Percentiles rank a stretch among this genome's conserved stretches.
These are phyloP conservation scores for Cadophora luteo-olivacea DNA, from an alignment of 2,329 filamentous ascomycete genomes.

Conservation along the genomic window DNA sequence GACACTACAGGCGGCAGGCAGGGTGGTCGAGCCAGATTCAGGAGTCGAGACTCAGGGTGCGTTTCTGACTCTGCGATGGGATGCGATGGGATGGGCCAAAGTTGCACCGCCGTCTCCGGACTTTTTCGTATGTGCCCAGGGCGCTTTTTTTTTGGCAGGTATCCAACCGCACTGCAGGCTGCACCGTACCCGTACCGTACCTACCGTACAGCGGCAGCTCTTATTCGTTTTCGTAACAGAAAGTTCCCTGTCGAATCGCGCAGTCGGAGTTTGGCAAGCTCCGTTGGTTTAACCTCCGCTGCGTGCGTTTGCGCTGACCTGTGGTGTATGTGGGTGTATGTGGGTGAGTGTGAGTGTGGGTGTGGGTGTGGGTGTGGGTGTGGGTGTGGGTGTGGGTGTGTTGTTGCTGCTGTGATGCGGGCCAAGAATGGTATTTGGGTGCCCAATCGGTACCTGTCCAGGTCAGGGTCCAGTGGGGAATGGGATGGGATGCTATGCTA, in stretches of 20 bases:
- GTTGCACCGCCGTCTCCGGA: conserved; percentile 19
- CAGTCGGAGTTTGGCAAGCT: conserved; percentile 15
- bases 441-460: conserved; percentile 15
- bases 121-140: conserved; percentile 1
- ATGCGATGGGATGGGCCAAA: conserved; percentile 6
- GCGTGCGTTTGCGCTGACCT: neutral
- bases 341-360: too few relatives aligned
- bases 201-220: conserved; percentile 7
- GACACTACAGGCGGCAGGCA: conserved; percentile 1
- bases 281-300: neutral
- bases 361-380: neutral
- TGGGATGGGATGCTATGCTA: neutral
- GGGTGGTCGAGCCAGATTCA: conserved; percentile 8
- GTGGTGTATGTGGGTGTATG: too few relatives aligned
- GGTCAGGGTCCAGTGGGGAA: conserved; percentile 3
- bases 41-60: neutral
- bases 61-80: conserved; percentile 8
- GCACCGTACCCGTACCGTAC: neutral
- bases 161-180: neutral
- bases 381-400: neutral
- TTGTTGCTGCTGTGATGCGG: conserved; percentile 4
- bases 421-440: conserved; percentile 11
- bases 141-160: neutral
- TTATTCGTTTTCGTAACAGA: conserved; percentile 20
- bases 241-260: neutral